Evolutionary conservation across 768 basidiomycete genomes (phyloP).

Genomic region (Lentinula aciculospora): DNA sequence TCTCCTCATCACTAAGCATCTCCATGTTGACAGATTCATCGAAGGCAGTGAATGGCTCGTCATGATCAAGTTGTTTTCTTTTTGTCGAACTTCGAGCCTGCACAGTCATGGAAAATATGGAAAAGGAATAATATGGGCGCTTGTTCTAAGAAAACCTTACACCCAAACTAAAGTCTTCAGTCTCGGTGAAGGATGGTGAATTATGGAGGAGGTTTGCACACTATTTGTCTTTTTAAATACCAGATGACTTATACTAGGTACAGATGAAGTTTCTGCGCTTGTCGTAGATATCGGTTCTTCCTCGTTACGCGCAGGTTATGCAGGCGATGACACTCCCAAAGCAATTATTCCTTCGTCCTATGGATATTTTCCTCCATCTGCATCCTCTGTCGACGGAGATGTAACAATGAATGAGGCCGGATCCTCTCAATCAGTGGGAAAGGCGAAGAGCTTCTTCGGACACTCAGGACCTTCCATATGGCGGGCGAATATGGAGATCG

Average conservation of each 20-base stretch:
- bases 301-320: constrained; percentile 90
- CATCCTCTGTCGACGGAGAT: constrained; percentile 34
- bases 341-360: constrained; percentile 87
- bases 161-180: too few species aligned
- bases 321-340: constrained; percentile 94
- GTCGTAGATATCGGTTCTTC: constrained; percentile 93
- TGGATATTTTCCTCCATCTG: constrained; percentile 50
- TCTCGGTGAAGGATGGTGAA: constrained; percentile 53
- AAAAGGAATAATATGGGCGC: not conserved
- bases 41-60: constrained; percentile 28
- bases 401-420: constrained; percentile 49
- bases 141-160: not conserved
- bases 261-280: constrained; percentile 96
- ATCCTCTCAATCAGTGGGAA: constrained; percentile 32
- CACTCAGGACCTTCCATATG: constrained; percentile 88
- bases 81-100: constrained; percentile 33
- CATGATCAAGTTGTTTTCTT: constrained; percentile 48
- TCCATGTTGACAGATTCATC: constrained; percentile 47
- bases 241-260: not conserved
- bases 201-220: constrained; percentile 69
- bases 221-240: not conserved
- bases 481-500: constrained; percentile 85
- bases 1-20: constrained; percentile 74
- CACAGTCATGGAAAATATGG: constrained; percentile 6
- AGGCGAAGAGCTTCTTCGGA: constrained; percentile 70